Evolutionary conservation across 2,329 filamentous ascomycete species (phyloP).

Genomic region (Ceratocystis alfenasii): DNA sequence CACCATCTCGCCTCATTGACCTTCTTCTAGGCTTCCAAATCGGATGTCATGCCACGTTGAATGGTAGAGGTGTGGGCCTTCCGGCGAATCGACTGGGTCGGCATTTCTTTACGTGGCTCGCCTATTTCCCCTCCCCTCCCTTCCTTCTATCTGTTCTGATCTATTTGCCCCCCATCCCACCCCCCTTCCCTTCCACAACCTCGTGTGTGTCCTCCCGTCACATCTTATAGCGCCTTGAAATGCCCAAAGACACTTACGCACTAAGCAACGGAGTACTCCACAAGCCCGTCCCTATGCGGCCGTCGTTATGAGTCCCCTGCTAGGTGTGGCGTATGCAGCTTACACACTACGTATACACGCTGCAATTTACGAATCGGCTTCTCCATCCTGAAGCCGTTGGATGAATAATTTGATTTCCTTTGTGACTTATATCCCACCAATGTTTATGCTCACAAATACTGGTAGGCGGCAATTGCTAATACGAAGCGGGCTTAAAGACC

Average conservation of each 20-base stretch:
- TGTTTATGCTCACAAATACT: not conserved
- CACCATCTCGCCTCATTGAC: not conserved
- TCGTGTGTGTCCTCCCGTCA: not conserved
- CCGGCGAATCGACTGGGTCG: not conserved
- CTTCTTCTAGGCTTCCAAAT: not conserved
- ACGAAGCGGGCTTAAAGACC: not conserved
- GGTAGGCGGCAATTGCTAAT: not conserved
- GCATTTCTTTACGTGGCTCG: constrained; percentile 4
- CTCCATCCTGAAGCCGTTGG: not conserved
- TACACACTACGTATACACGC: not conserved
- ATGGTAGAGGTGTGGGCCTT: not conserved
- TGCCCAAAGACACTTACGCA: not conserved
- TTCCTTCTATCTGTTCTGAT: not conserved
- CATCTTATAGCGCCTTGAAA: not conserved
- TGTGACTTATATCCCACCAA: not conserved
- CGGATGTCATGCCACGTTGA: not conserved
- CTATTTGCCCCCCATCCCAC: not conserved
- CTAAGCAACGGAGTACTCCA: not conserved
- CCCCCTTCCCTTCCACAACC: not conserved
- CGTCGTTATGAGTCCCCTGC: not conserved
- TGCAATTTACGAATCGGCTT: not conserved
- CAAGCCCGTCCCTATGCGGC: not conserved
- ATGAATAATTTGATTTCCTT: not conserved
- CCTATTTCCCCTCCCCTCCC: not conserved
- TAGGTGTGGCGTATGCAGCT: not conserved